A percentile compares a stretch with the other conserved stretches of the same genome.
phyloP scores from a whole-genome alignment of 1,139 yeast species.

The Yamadazyma songkhlaensis region DNA sequence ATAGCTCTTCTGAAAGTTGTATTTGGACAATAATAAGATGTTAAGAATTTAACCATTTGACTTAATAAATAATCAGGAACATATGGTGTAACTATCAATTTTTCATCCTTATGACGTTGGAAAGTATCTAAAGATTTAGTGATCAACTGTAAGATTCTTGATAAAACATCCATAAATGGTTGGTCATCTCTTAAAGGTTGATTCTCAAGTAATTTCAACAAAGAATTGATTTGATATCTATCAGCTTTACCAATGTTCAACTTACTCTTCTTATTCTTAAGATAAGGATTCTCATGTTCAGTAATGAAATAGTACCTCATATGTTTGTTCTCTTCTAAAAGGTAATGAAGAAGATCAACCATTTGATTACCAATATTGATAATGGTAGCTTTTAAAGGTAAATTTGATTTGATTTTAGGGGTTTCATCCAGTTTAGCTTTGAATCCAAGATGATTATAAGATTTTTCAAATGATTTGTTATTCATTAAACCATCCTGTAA shows the following conservation, averaged over 20 bases:
- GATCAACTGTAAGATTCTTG: slow-evolving; percentile 72
- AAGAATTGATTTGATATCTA: slow-evolving; percentile 69
- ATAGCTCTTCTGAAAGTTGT: slow-evolving; percentile 83
- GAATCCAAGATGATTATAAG: slow-evolving; percentile 56
- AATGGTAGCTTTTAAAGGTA: slow-evolving; percentile 68
- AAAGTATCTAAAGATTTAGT: slow-evolving; percentile 67
- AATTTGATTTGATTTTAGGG: slow-evolving; percentile 19
- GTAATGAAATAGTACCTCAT: slow-evolving; percentile 74
- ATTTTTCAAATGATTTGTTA: slow-evolving; percentile 59
- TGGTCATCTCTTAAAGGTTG: slow-evolving; percentile 67
- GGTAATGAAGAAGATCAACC: slow-evolving; percentile 69
- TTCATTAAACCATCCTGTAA: slow-evolving; percentile 71
- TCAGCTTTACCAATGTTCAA: slow-evolving; percentile 29
- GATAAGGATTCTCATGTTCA: slow-evolving; percentile 69
- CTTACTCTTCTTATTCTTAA: slow-evolving; percentile 39
- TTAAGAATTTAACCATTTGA: slow-evolving; percentile 63
- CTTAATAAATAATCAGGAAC: slow-evolving; percentile 65
- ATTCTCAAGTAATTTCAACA: slow-evolving; percentile 63
- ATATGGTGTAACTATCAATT: slow-evolving; percentile 40
- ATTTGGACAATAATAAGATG: slow-evolving; percentile 85
- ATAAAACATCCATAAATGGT: slow-evolving; percentile 70
- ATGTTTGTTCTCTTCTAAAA: slow-evolving; percentile 68
- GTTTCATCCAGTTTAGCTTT: slow-evolving; percentile 21
- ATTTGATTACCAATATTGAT: slow-evolving; percentile 72
- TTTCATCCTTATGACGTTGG: slow-evolving; percentile 23